A percentile compares a stretch with the other conserved stretches of the same genome.
Evolutionary conservation across 2,329 filamentous ascomycete species (phyloP).

Genomic region (Penicillium sp.): DNA sequence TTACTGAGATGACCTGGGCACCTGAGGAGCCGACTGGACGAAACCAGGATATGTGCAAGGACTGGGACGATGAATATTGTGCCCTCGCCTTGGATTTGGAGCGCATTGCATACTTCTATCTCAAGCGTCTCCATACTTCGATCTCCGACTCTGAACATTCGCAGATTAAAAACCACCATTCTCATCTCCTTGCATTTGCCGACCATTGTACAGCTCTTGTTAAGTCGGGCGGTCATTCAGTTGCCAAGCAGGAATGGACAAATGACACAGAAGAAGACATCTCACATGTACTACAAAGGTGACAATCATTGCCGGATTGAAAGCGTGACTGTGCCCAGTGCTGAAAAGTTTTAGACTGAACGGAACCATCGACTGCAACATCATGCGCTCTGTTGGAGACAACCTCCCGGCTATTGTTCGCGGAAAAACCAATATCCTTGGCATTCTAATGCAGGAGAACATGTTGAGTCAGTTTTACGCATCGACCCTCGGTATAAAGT

Average conservation of each 20-base stretch:
- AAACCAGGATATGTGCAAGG: background rate
- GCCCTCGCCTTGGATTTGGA: constrained; percentile 15
- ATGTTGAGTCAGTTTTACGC: constrained; percentile 41
- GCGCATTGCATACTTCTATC: constrained; percentile 23
- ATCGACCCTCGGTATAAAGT: constrained; percentile 24
- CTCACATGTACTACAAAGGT: constrained; percentile 15
- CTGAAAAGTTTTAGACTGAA: constrained; percentile 13
- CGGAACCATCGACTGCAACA: constrained; percentile 14
- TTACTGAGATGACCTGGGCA: constrained; percentile 23
- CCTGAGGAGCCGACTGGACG: constrained; percentile 15
- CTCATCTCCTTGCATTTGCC: constrained; percentile 18
- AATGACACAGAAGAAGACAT: constrained; percentile 14
- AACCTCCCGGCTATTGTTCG: constrained; percentile 38
- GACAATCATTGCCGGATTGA: background rate
- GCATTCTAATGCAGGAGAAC: constrained; percentile 40
- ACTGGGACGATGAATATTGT: background rate
- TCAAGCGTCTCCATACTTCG: constrained; percentile 11
- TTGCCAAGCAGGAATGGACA: constrained; percentile 14
- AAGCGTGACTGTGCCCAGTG: too few relatives aligned
- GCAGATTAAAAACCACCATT: constrained; percentile 9
- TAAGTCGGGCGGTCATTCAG: constrained; percentile 12
- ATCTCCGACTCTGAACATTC: background rate
- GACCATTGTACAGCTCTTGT: constrained; percentile 14
- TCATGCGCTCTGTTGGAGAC: constrained; percentile 30
- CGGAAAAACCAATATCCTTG: constrained; percentile 40